Conservation (phyloP, 371 early-diverging fungal genomes). For the Blakeslea trispora region DNA sequence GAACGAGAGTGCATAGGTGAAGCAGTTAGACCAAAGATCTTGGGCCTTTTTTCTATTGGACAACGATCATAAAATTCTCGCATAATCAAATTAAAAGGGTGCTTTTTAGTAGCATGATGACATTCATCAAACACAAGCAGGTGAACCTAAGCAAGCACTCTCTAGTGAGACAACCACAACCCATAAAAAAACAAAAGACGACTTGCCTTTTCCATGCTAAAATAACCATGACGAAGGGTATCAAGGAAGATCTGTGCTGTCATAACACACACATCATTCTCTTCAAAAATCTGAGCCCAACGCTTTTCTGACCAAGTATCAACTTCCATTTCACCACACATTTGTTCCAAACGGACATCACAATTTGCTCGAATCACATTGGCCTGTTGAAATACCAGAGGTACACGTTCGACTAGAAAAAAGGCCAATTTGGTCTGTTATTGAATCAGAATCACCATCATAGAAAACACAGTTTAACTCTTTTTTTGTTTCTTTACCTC, state of each 20-base stretch:
- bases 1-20: slow-evolving; percentile 71
- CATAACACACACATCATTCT: slow-evolving; percentile 79
- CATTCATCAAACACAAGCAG: slow-evolving; percentile 93
- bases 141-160: slow-evolving; percentile 59
- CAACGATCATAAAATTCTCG: slow-evolving; percentile 74
- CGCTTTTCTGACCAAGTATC: slow-evolving; percentile 60
- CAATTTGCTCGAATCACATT: slow-evolving; percentile 68
- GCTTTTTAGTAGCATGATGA: slow-evolving; percentile 84
- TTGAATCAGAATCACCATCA: not conserved
- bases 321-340: slow-evolving; percentile 71
- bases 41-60: slow-evolving; percentile 59
- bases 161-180: too few relatives aligned
- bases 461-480: not conserved
- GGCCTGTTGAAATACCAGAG: slow-evolving; percentile 86
- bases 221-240: slow-evolving; percentile 68
- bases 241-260: slow-evolving; percentile 86
- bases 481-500: slow-evolving; percentile 31
- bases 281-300: slow-evolving; percentile 62
- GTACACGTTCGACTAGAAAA: slow-evolving; percentile 87
- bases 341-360: slow-evolving; percentile 55
- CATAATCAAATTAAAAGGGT: slow-evolving; percentile 87
- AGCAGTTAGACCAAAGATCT: slow-evolving; percentile 94
- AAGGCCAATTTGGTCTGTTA: slow-evolving; percentile 57
- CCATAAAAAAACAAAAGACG: too few relatives aligned
- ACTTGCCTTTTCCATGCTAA: slow-evolving; percentile 64